Percentiles rank a stretch among this genome's conserved stretches.
Evolutionary conservation across 495 filamentous ascomycete genomes (phyloP).

Genomic region (Lichina pygmaea): DNA sequence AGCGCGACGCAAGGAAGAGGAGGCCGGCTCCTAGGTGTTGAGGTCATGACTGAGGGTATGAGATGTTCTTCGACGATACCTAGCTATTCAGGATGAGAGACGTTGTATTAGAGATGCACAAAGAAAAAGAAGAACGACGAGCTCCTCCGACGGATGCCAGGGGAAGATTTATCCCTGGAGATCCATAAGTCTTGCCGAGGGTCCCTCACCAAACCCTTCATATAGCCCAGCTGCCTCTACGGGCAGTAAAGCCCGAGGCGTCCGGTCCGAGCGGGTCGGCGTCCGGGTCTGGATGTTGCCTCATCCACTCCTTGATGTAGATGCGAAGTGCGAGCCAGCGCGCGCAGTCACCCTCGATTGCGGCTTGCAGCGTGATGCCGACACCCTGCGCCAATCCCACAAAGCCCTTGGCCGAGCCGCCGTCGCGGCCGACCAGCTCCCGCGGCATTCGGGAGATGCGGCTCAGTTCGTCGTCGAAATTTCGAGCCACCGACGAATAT

Average conservation of each 20-base stretch:
- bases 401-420: constrained; percentile 37
- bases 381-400: constrained; percentile 27
- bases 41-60: no score
- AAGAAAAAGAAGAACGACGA: no score
- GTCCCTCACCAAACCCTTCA: constrained; percentile 9
- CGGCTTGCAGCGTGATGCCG: constrained; percentile 11
- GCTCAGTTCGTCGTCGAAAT: constrained; percentile 58
- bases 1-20: no score
- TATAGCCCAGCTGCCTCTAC: constrained; percentile 66
- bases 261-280: constrained; percentile 22
- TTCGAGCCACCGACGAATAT: constrained; percentile 57
- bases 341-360: constrained; percentile 20
- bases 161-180: neutral
- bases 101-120: no score
- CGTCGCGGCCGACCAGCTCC: constrained; percentile 41
- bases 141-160: neutral
- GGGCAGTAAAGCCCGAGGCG: constrained; percentile 43
- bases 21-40: no score
- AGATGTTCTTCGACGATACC: neutral
- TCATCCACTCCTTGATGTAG: constrained; percentile 69
- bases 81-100: neutral
- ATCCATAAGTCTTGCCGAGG: no score
- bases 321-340: constrained; percentile 58
- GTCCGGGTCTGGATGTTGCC: constrained; percentile 40
- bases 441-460: constrained; percentile 43